Evolutionary conservation across 2,329 filamentous ascomycete genomes (phyloP).

Genomic region (Xylaria sp.): DNA sequence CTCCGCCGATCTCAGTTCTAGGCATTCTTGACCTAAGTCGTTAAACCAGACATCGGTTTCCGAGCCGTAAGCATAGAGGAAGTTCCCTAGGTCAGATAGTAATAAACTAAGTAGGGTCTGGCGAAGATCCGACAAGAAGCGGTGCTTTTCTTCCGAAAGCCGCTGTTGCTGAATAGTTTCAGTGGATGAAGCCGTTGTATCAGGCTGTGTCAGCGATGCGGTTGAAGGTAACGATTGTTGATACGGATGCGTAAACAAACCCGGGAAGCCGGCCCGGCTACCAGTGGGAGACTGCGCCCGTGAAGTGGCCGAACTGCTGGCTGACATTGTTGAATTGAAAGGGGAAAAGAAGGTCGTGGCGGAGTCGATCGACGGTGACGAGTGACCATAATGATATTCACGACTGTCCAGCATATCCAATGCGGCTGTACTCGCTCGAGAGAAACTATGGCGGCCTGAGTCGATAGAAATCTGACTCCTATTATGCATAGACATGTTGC

Average conservation of each 20-base stretch:
- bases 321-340: constrained; percentile 75
- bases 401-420: constrained; percentile 75
- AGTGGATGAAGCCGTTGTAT: constrained; percentile 73
- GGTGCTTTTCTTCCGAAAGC: constrained; percentile 74
- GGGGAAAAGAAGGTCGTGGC: constrained; percentile 89
- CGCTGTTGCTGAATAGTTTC: constrained; percentile 72
- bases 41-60: constrained; percentile 93
- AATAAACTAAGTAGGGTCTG: constrained; percentile 85
- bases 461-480: constrained; percentile 76
- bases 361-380: constrained; percentile 79
- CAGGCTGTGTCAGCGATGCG: constrained; percentile 65
- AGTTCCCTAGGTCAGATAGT: constrained; percentile 87
- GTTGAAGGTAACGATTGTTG: constrained; percentile 57
- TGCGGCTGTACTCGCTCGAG: constrained; percentile 65
- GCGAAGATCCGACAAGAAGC: constrained; percentile 81
- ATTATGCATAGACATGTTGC: constrained; percentile 69
- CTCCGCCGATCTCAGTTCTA: constrained; percentile 68
- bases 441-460: constrained; percentile 71
- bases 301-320: constrained; percentile 68
- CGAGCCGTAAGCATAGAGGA: constrained; percentile 87
- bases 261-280: constrained; percentile 67
- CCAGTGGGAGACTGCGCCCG: constrained; percentile 70
- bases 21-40: constrained; percentile 72
- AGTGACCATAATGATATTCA: constrained; percentile 74
- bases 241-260: constrained; percentile 58